A percentile compares a stretch with the other conserved stretches of the same genome.
phyloP scores from a whole-genome alignment of 2,329 filamentous ascomycete species.

The Myrmaecium sp. region DNA sequence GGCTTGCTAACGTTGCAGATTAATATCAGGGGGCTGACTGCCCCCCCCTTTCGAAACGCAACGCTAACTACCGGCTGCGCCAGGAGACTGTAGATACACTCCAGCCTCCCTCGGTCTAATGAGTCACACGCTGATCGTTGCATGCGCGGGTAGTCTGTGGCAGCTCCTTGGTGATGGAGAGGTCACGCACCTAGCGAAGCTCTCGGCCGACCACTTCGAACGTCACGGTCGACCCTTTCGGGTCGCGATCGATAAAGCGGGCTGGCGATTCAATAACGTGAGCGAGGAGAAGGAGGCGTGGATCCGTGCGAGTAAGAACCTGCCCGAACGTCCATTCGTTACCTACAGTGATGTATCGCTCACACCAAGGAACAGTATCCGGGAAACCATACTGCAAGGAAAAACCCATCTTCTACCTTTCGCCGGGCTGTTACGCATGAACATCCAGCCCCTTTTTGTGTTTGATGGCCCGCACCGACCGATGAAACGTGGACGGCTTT shows the following conservation, averaged over 20 bases:
- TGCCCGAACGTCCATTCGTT: not conserved
- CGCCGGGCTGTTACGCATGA: slow-evolving; percentile 28
- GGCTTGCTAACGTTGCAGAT: too few species aligned
- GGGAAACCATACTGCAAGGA: slow-evolving; percentile 21
- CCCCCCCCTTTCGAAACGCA: too few species aligned
- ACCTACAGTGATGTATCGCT: not conserved
- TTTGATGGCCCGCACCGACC: slow-evolving; percentile 34
- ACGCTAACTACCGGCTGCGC: too few species aligned
- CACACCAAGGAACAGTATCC: slow-evolving; percentile 4
- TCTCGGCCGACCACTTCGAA: slow-evolving; percentile 21
- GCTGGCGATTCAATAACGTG: slow-evolving; percentile 28
- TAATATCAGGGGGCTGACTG: too few species aligned
- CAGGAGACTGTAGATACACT: too few species aligned
- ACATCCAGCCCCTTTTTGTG: slow-evolving; percentile 36
- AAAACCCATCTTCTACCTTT: slow-evolving; percentile 26
- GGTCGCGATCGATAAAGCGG: slow-evolving; percentile 27
- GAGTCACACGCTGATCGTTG: too few species aligned
- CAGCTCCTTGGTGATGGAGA: slow-evolving; percentile 21
- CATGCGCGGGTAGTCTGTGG: too few species aligned
- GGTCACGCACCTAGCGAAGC: slow-evolving; percentile 17
- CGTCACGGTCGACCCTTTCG: slow-evolving; percentile 18
- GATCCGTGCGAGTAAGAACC: slow-evolving; percentile 17
- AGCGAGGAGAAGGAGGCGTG: slow-evolving; percentile 14
- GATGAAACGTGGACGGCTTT: slow-evolving; percentile 16
- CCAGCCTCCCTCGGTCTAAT: too few species aligned